Evolutionary conservation across 805 yeast species (phyloP), one percentile per base, ranked within the genome.

Genomic region (Nakazawaea sp.): DNA sequence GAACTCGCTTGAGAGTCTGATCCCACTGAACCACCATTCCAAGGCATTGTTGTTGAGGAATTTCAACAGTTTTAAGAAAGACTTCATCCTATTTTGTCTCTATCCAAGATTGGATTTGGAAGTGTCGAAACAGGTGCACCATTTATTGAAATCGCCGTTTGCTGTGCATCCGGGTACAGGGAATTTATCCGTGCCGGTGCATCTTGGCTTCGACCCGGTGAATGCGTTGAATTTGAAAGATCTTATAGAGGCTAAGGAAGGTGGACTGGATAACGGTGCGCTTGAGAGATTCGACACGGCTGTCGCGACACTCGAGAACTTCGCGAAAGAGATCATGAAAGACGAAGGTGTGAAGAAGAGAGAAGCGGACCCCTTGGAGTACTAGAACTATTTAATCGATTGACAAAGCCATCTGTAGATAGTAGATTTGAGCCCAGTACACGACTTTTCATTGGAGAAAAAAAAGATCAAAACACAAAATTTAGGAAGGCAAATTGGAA

Each of bases 111-210:
- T 92, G 43, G 98, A 92, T 72, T 78, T 84, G 33, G 95, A 89
- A 58, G 98, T 92, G 25, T 83, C 97, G 6, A 73, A 81, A 47
- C 92, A 84, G 55, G 68, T 89, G 51, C 86, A 80, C 61, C 98
- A 92, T 65, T 78, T 92, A 60, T 71, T 92, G 49, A 92, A 92
- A 55, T 84, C 97, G 1, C 98, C 98, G 13, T 92, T 92, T 56
- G 90, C 97, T 64, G 79, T 92, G 30, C 98, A 92, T 57, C 98
- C 98, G 2, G 80, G 87, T 2, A 92, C 98, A 0, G 96, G 96
- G 6, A 82, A 85, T 50, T 84, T 92, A 3, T 92, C 97, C 73
- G 96, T 92, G 6, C 96, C 97, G 0, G 81, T 75, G 45, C 77
- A 75, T 47, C 52, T 61, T 27, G 76, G 76, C 4, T 92, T 90